Conservation (phyloP, 495 filamentous ascomycete species). For the Penicillium bovifimosum region DNA sequence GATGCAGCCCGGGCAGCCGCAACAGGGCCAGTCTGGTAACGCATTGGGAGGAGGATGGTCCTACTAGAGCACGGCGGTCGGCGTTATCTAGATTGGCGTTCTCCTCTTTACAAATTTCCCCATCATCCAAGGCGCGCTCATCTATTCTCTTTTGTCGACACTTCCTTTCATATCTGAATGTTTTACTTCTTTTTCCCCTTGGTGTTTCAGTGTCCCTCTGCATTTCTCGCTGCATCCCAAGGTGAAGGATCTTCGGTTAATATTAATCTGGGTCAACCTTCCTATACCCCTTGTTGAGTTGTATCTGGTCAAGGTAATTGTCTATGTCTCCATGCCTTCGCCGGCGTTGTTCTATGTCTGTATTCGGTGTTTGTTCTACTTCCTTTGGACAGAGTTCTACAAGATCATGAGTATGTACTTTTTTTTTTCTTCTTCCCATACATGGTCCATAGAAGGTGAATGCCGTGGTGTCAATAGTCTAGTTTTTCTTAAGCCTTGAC, state of each 20-base stretch:
- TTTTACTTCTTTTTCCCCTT: conserved; percentile 17
- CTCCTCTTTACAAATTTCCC: conserved; percentile 1
- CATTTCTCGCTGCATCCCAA: conserved; percentile 16
- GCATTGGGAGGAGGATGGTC: conserved; percentile 41
- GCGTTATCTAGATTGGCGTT: conserved; percentile 33
- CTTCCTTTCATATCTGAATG: conserved; percentile 18
- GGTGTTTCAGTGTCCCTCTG: conserved; percentile 15
- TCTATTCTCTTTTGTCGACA: conserved; percentile 15
- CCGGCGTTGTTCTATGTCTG: conserved; percentile 16
- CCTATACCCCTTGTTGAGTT: conserved; percentile 40
- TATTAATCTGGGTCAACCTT: conserved; percentile 41
- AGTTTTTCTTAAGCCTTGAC: neutral
- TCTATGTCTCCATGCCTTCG: neutral
- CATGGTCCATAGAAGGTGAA: conserved; percentile 4
- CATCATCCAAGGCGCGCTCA: conserved; percentile 13
- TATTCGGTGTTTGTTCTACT: conserved; percentile 12
- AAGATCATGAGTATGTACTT: conserved; percentile 25
- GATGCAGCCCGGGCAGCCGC: conserved; percentile 43
- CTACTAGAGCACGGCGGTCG: conserved; percentile 28
- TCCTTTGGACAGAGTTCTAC: conserved; percentile 14
- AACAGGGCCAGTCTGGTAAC: conserved; percentile 40
- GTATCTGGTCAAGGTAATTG: conserved; percentile 28
- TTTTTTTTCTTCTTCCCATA: conserved; percentile 8
- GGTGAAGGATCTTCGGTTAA: conserved; percentile 26
- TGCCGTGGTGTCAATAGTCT: neutral